These are phyloP conservation scores for Venturiaceae sp. DNA, from an alignment of 2,329 filamentous ascomycete species.

Conservation along the genomic window DNA sequence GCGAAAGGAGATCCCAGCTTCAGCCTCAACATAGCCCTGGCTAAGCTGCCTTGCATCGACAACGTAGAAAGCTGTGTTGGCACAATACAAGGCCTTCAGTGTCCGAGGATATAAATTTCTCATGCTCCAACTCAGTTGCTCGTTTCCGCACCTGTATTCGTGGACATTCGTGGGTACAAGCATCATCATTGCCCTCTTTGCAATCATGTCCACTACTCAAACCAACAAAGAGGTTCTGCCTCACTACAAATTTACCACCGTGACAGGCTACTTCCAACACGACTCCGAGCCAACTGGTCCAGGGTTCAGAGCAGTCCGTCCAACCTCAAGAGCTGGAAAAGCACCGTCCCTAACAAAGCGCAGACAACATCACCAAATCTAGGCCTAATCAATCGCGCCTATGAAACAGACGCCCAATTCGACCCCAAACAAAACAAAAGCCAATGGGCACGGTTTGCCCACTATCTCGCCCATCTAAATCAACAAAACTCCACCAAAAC, in stretches of 20 bases:
- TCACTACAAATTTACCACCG: constrained; percentile 42
- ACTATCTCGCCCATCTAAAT: constrained; percentile 40
- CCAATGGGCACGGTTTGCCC: constrained; percentile 58
- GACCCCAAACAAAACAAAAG: constrained; percentile 34
- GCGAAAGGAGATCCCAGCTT: no score
- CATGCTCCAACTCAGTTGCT: no score
- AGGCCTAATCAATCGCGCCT: constrained; percentile 53
- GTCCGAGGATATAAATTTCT: no score
- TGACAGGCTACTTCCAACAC: constrained; percentile 55
- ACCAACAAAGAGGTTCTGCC: not conserved
- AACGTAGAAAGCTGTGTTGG: no score
- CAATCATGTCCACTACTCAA: not conserved
- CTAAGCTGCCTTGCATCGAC: no score
- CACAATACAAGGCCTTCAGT: no score
- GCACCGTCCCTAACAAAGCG: not conserved
- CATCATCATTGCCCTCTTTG: not conserved
- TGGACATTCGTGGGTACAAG: not conserved
- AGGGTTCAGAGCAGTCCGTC: constrained; percentile 53
- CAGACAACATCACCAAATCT: constrained; percentile 35
- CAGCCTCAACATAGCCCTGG: no score
- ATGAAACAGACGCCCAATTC: constrained; percentile 42
- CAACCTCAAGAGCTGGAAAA: not conserved
- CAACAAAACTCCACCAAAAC: constrained; percentile 25
- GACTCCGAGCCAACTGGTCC: constrained; percentile 47
- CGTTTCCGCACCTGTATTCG: no score